phyloP scores from a whole-genome alignment of 768 basidiomycete species.

The Melanogaster broomeanus region DNA sequence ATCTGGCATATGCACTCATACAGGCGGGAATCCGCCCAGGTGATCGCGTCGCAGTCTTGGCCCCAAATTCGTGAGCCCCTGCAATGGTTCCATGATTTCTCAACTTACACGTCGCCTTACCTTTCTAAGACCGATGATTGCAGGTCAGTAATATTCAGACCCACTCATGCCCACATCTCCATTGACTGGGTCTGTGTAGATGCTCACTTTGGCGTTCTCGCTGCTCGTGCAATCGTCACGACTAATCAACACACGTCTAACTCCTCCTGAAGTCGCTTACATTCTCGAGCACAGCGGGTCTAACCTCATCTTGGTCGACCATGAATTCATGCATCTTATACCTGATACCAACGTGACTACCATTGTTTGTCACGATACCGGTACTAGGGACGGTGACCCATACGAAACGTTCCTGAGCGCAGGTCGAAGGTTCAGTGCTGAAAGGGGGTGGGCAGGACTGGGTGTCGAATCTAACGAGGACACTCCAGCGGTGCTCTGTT shows the following conservation, averaged over 20 bases:
- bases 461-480: conserved; percentile 71
- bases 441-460: conserved; percentile 77
- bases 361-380: conserved; percentile 72
- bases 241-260: conserved; percentile 83
- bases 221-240: conserved; percentile 73
- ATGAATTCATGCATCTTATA: conserved; percentile 67
- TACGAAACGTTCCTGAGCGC: conserved; percentile 75
- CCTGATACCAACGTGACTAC: conserved; percentile 44
- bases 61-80: conserved; percentile 77
- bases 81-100: too few relatives aligned
- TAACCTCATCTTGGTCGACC: conserved; percentile 73
- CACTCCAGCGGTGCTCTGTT: conserved; percentile 64
- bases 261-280: conserved; percentile 72
- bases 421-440: conserved; percentile 68
- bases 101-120: background rate
- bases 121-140: conserved; percentile 60
- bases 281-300: conserved; percentile 81
- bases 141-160: conserved; percentile 43
- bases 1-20: conserved; percentile 81
- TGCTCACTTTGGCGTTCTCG: conserved; percentile 74
- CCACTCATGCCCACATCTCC: background rate
- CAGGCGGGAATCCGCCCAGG: conserved; percentile 73
- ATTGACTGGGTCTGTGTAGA: conserved; percentile 43
- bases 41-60: conserved; percentile 80
- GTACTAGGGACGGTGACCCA: conserved; percentile 64